Percentiles rank a stretch among this genome's conserved stretches.
phyloP scores from a whole-genome alignment of 257 asterid genomes.

The Anisodus acutangulus region DNA sequence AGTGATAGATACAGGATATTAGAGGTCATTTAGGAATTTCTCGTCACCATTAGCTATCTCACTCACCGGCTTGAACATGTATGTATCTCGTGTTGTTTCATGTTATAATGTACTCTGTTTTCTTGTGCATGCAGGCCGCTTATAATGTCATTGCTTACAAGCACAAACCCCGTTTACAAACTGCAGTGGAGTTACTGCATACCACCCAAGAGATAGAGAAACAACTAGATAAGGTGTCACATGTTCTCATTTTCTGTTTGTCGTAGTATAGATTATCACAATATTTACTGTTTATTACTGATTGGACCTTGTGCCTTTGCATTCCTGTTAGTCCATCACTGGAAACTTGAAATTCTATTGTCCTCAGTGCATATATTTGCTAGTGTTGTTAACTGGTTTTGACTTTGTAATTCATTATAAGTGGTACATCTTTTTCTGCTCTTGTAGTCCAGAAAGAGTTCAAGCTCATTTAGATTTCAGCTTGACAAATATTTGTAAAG shows the following conservation, averaged over 20 bases:
- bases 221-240: slow-evolving; percentile 66
- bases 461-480: not conserved
- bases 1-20: not conserved
- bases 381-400: not conserved
- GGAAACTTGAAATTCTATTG: not conserved
- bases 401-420: not conserved
- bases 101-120: slow-evolving; percentile 3
- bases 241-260: not conserved
- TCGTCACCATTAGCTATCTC: not conserved
- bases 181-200: slow-evolving; percentile 82
- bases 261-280: not conserved
- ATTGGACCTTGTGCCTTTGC: not conserved
- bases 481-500: not conserved
- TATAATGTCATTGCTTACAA: slow-evolving; percentile 74
- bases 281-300: not conserved
- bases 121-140: slow-evolving; percentile 50
- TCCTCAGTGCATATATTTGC: not conserved
- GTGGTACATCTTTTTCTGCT: not conserved
- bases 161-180: slow-evolving; percentile 80
- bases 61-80: not conserved
- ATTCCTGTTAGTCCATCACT: not conserved
- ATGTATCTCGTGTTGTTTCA: not conserved
- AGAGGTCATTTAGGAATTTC: not conserved
- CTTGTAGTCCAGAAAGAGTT: not conserved
- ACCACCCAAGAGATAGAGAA: slow-evolving; percentile 79